Percentiles rank a stretch among this genome's conserved stretches.
These are phyloP conservation scores for Beauveria scarabaeidicola DNA, from an alignment of 2,329 filamentous ascomycete genomes.

Conservation along the genomic window DNA sequence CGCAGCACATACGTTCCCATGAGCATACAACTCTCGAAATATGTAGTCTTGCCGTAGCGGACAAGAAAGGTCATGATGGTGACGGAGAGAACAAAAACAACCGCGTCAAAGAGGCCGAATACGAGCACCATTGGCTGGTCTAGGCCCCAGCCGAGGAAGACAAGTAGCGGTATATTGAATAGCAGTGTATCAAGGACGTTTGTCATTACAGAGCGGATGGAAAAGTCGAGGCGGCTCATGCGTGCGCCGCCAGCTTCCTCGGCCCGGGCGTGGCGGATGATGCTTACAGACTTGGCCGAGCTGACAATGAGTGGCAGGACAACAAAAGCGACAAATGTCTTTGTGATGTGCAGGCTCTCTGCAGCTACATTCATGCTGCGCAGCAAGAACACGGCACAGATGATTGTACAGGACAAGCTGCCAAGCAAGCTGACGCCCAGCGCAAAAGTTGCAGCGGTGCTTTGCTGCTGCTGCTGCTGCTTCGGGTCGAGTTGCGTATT, in stretches of 20 bases:
- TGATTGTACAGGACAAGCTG: neutral
- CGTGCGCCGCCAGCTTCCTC: neutral
- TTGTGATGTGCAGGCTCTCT: neutral
- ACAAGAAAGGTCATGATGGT: slow-evolving; percentile 14
- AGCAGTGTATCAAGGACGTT: slow-evolving; percentile 10
- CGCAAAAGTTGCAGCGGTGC: neutral
- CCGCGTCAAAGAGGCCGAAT: slow-evolving; percentile 13
- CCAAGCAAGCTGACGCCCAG: neutral
- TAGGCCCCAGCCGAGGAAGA: slow-evolving; percentile 5
- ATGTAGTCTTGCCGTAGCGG: slow-evolving; percentile 14
- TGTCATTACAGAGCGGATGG: slow-evolving; percentile 10
- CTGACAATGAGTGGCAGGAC: slow-evolving; percentile 7
- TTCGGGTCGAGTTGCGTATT: slow-evolving; percentile 9
- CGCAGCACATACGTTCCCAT: slow-evolving; percentile 14
- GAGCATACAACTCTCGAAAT: slow-evolving; percentile 15
- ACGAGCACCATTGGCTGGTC: slow-evolving; percentile 13
- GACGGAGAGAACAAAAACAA: slow-evolving; percentile 13
- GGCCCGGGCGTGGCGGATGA: slow-evolving; percentile 7
- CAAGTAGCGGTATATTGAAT: slow-evolving; percentile 9
- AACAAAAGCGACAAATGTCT: slow-evolving; percentile 5
- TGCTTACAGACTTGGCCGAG: slow-evolving; percentile 9
- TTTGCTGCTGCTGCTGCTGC: neutral
- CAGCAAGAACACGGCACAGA: slow-evolving; percentile 5
- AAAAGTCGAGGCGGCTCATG: slow-evolving; percentile 10
- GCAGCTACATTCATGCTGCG: slow-evolving; percentile 1